These are phyloP conservation scores for Botryotinia convoluta DNA, from an alignment of 2,329 filamentous ascomycete species.

Conservation along the genomic window DNA sequence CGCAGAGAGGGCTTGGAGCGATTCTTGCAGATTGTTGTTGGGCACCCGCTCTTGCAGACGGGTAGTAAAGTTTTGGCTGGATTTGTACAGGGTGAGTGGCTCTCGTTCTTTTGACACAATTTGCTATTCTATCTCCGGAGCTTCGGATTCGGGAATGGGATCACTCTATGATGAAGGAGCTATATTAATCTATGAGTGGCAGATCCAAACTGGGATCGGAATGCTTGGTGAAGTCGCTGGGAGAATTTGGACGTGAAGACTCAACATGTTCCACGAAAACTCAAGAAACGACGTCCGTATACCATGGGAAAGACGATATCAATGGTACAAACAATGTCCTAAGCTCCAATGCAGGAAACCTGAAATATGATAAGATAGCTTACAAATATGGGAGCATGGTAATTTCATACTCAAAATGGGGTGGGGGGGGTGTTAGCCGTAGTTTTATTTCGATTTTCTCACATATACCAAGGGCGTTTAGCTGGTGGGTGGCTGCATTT, in stretches of 20 bases:
- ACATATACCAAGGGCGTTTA: constrained; percentile 18
- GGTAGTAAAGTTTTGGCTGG: constrained; percentile 94
- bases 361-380: background rate
- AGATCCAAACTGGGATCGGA: constrained; percentile 89
- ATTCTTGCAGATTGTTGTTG: constrained; percentile 96
- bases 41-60: constrained; percentile 93
- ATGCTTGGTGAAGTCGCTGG: constrained; percentile 66
- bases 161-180: background rate
- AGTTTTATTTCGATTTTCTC: constrained; percentile 12
- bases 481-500: constrained; percentile 12
- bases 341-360: constrained; percentile 6
- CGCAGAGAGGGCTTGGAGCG: constrained; percentile 86
- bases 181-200: constrained; percentile 13
- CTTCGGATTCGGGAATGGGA: background rate
- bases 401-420: background rate
- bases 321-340: constrained; percentile 14
- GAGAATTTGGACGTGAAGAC: constrained; percentile 23
- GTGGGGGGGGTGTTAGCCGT: background rate
- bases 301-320: constrained; percentile 21
- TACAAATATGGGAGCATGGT: constrained; percentile 1
- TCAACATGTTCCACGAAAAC: constrained; percentile 42
- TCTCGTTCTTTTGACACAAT: background rate
- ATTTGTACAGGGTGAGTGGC: constrained; percentile 85
- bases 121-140: constrained; percentile 1
- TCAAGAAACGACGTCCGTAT: constrained; percentile 43